These are phyloP conservation scores for Fusarium floridanum DNA, from an alignment of 2,329 filamentous ascomycete species.

Conservation along the genomic window DNA sequence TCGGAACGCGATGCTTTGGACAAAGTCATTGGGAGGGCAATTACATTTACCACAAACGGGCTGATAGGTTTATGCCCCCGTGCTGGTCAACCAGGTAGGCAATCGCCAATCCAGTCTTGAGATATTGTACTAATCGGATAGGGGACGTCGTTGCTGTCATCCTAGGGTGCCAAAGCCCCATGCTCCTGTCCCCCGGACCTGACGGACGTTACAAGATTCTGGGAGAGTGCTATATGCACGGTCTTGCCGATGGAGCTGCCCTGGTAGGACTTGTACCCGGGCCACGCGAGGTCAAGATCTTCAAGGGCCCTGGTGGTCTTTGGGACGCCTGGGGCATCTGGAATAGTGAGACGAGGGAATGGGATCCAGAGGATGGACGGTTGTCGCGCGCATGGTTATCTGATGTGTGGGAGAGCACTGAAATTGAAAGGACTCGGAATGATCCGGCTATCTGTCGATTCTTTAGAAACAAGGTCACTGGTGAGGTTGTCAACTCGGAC, in stretches of 20 bases:
- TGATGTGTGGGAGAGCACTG: background rate
- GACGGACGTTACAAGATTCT: background rate
- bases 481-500: conserved; percentile 2
- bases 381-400: background rate
- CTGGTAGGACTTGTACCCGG: background rate
- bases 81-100: background rate
- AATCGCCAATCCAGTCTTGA: background rate
- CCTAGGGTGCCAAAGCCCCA: background rate
- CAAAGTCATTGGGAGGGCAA: background rate
- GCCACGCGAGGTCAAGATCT: background rate
- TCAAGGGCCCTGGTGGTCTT: background rate
- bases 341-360: background rate
- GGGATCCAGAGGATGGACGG: background rate
- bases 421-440: conserved; percentile 2
- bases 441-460: background rate
- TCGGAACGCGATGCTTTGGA: background rate
- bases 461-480: background rate
- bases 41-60: background rate
- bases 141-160: background rate
- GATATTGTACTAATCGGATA: background rate
- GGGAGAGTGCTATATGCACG: background rate
- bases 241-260: background rate
- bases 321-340: background rate
- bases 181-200: background rate
- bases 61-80: background rate